phyloP scores from a whole-genome alignment of 768 basidiomycete genomes.

The Leucocoprinus leucothites region DNA sequence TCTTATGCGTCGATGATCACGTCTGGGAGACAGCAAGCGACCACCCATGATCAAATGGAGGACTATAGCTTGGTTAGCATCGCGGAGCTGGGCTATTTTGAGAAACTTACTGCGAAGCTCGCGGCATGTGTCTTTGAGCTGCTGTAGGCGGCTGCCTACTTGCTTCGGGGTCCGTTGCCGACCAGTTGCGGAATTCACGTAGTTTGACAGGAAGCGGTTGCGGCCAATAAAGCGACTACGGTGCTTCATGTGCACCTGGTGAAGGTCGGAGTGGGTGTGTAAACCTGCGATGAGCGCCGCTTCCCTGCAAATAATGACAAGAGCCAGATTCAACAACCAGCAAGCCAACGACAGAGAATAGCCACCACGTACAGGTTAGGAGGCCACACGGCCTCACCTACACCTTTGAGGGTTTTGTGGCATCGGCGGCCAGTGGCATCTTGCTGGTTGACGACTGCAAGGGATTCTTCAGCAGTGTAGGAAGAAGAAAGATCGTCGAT shows the following conservation, averaged over 20 bases:
- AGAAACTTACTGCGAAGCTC: constrained; percentile 21
- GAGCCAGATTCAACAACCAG: background rate
- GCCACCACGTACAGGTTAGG: constrained; percentile 44
- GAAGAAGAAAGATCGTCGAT: constrained; percentile 35
- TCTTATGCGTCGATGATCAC: background rate
- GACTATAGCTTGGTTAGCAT: background rate
- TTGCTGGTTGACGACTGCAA: constrained; percentile 39
- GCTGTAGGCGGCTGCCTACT: constrained; percentile 76
- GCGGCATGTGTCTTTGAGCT: constrained; percentile 67
- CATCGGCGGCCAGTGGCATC: constrained; percentile 64
- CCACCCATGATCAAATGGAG: constrained; percentile 7
- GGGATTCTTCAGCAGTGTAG: constrained; percentile 34
- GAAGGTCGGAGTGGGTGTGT: constrained; percentile 61
- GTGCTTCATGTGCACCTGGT: constrained; percentile 57
- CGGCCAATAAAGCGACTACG: constrained; percentile 74
- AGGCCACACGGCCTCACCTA: constrained; percentile 73
- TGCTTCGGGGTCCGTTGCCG: constrained; percentile 71
- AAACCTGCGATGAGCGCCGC: constrained; percentile 68
- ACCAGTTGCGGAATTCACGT: constrained; percentile 63
- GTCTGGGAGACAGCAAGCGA: constrained; percentile 1
- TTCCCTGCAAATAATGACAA: constrained; percentile 32
- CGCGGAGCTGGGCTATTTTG: background rate
- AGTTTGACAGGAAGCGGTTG: constrained; percentile 76
- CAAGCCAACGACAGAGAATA: background rate
- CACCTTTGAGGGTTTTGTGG: constrained; percentile 72